Evolutionary conservation across 192 early-diverging fungal genomes (phyloP).

Genomic region (Coemansia reversa): DNA sequence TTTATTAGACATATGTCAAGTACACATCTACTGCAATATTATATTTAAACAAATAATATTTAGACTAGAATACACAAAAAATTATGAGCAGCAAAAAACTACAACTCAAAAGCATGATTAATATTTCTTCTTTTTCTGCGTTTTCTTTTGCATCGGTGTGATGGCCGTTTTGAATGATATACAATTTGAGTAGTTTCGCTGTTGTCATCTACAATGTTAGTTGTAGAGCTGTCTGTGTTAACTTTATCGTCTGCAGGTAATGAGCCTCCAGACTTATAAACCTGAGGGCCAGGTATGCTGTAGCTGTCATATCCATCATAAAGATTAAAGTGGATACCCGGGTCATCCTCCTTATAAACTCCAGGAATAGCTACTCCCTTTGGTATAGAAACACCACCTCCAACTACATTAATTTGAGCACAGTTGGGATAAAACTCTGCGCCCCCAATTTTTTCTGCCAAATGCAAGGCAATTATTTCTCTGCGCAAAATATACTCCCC

Average conservation of each 20-base stretch:
- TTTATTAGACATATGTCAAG: no score
- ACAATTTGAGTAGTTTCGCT: no score
- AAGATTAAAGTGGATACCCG: constrained; percentile 12
- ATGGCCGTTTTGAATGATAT: no score
- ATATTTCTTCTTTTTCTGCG: no score
- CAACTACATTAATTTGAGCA: constrained; percentile 6
- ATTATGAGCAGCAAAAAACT: no score
- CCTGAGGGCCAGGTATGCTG: constrained; percentile 13
- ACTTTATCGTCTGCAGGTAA: neutral
- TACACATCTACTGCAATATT: no score
- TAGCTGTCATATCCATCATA: constrained; percentile 4
- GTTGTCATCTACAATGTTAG: no score
- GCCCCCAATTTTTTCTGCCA: constrained; percentile 6
- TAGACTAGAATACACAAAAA: no score
- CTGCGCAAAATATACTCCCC: constrained; percentile 27
- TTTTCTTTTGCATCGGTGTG: no score
- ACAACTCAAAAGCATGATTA: no score
- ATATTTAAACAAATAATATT: no score
- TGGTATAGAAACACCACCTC: constrained; percentile 8
- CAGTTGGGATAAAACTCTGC: constrained; percentile 26
- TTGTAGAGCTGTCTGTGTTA: neutral
- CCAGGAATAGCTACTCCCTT: constrained; percentile 15
- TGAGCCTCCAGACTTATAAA: constrained; percentile 4
- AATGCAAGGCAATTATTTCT: constrained; percentile 26
- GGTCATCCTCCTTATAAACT: constrained; percentile 18